phyloP scores from a whole-genome alignment of 371 early-diverging fungal genomes.

The Rhizopus microsporus region DNA sequence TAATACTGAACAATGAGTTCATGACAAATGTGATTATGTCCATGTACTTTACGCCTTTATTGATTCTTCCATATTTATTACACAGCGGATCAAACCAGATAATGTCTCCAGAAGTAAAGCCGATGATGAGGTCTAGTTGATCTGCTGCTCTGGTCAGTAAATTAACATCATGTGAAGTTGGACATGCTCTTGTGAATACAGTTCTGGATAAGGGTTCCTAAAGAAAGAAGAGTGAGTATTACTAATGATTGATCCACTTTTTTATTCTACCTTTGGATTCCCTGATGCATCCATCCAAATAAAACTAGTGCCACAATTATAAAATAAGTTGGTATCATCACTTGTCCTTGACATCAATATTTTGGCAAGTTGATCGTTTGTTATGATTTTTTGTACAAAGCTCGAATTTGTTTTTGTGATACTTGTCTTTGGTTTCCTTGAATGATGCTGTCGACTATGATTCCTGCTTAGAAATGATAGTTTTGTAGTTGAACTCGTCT shows the following conservation, averaged over 20 bases:
- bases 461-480: conserved; percentile 39
- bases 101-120: conserved; percentile 85
- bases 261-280: conserved; percentile 58
- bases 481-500: conserved; percentile 23
- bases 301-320: conserved; percentile 81
- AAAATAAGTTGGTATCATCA: conserved; percentile 80
- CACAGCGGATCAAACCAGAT: conserved; percentile 82
- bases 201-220: conserved; percentile 84
- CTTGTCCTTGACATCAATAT: conserved; percentile 69
- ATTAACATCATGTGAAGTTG: conserved; percentile 91
- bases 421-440: conserved; percentile 56
- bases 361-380: conserved; percentile 79
- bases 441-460: conserved; percentile 16
- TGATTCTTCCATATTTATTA: conserved; percentile 69
- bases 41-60: conserved; percentile 42
- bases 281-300: conserved; percentile 76
- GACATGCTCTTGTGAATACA: conserved; percentile 75
- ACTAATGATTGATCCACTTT: not conserved
- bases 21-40: not conserved
- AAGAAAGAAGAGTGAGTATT: conserved; percentile 4
- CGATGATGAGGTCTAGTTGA: conserved; percentile 78
- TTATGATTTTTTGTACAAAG: conserved; percentile 83
- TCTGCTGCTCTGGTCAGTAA: conserved; percentile 69
- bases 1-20: conserved; percentile 21
- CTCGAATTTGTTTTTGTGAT: conserved; percentile 67